Conservation (phyloP, 306 rosid genomes). For the Castanopsis chinensis region DNA sequence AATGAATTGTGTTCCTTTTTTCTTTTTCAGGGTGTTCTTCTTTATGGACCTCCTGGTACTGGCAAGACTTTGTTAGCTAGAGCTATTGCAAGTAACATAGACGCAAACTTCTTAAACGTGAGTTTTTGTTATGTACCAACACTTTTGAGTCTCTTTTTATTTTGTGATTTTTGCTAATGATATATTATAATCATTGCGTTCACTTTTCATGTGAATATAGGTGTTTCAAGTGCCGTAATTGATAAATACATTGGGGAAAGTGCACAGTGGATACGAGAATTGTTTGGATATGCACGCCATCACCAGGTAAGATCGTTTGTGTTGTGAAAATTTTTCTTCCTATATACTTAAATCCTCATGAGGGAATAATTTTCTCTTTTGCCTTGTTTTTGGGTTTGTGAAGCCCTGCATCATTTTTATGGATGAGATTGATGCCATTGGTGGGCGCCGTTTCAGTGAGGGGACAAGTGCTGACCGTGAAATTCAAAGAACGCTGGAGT, state of each 20-base stretch:
- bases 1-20: slow-evolving; percentile 9
- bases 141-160: background rate
- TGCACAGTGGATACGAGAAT: slow-evolving; percentile 89
- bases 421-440: slow-evolving; percentile 99
- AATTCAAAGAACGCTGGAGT: slow-evolving; percentile 95
- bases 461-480: slow-evolving; percentile 99
- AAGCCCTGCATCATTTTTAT: slow-evolving; percentile 99
- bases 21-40: slow-evolving; percentile 83
- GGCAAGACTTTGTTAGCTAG: slow-evolving; percentile 95
- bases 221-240: slow-evolving; percentile 97
- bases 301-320: slow-evolving; percentile 66
- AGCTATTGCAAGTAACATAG: slow-evolving; percentile 95
- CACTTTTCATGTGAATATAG: slow-evolving; percentile 30
- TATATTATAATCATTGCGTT: background rate
- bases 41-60: slow-evolving; percentile 97
- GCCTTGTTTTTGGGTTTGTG: slow-evolving; percentile 20
- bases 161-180: slow-evolving; percentile 6
- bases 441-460: slow-evolving; percentile 96
- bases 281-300: slow-evolving; percentile 99
- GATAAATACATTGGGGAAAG: slow-evolving; percentile 96
- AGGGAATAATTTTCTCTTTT: slow-evolving; percentile 13
- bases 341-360: background rate
- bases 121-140: background rate
- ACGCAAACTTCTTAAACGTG: slow-evolving; percentile 94
- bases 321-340: background rate